Conservation (phyloP, 202 grass and related monocot species). For the Digitaria exilis region DNA sequence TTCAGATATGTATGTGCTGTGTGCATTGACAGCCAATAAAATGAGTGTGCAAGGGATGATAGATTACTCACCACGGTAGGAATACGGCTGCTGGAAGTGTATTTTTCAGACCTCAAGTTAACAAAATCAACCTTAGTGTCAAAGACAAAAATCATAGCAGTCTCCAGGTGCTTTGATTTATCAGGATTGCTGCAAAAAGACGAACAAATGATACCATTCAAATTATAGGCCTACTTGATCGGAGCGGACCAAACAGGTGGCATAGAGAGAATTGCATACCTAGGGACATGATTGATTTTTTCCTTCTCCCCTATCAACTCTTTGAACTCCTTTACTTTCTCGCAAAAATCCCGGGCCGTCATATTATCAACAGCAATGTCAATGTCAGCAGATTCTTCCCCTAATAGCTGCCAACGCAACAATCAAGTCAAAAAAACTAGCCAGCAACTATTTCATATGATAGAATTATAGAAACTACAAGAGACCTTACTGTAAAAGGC, state of each 20-base stretch:
- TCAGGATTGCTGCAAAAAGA: conserved; percentile 78
- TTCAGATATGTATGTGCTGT: conserved; percentile 9
- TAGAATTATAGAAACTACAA: background rate
- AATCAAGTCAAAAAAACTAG: background rate
- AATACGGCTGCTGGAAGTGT: conserved; percentile 83
- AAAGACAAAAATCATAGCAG: conserved; percentile 70
- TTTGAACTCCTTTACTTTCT: conserved; percentile 75
- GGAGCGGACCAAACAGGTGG: background rate
- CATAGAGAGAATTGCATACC: conserved; percentile 50
- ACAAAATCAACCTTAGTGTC: conserved; percentile 85
- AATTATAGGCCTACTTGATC: background rate
- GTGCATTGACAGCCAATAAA: conserved; percentile 14
- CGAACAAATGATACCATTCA: conserved; percentile 1
- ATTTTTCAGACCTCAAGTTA: conserved; percentile 93
- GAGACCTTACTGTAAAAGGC: background rate
- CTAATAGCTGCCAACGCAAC: conserved; percentile 58
- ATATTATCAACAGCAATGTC: conserved; percentile 93
- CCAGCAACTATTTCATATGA: conserved; percentile 19
- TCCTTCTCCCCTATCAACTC: conserved; percentile 60
- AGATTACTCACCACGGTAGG: conserved; percentile 70
- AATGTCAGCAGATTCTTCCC: conserved; percentile 85
- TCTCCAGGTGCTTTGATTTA: conserved; percentile 95
- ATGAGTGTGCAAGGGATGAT: conserved; percentile 21
- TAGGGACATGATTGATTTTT: conserved; percentile 66
- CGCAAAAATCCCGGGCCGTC: conserved; percentile 75